phyloP scores from a whole-genome alignment of 306 rosid genomes.

The Senna tora region DNA sequence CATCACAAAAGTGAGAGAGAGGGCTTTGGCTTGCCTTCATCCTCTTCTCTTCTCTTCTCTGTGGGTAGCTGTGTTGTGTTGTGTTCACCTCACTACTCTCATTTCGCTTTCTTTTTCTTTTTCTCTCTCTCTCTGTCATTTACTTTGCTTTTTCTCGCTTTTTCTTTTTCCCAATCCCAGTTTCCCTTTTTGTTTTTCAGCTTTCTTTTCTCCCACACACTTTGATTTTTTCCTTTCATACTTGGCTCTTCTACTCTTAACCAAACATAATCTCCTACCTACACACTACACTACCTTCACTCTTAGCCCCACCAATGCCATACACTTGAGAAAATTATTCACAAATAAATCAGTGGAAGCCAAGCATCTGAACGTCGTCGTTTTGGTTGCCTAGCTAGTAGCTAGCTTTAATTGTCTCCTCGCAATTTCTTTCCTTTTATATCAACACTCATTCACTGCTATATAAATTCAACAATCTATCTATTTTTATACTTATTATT shows the following conservation, averaged over 20 bases:
- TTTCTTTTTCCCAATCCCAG: constrained; percentile 31
- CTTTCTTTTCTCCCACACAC: constrained; percentile 39
- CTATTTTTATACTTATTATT: too few species aligned
- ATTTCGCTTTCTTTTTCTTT: constrained; percentile 42
- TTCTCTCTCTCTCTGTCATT: constrained; percentile 17
- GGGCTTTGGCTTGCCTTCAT: neutral
- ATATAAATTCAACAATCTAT: too few species aligned
- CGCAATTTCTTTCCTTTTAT: too few species aligned
- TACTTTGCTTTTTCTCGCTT: too few species aligned
- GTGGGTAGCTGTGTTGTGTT: neutral
- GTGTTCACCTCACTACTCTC: constrained; percentile 19
- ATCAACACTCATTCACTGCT: too few species aligned
- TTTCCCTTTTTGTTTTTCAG: constrained; percentile 50
- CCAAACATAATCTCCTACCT: neutral
- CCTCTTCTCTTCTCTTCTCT: neutral
- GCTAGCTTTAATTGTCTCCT: too few species aligned
- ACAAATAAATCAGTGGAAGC: too few species aligned
- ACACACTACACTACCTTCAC: too few species aligned
- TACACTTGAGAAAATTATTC: too few species aligned
- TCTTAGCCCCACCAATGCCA: too few species aligned
- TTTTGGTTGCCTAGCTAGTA: too few species aligned
- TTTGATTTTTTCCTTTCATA: neutral
- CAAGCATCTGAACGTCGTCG: too few species aligned
- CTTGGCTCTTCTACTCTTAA: neutral
- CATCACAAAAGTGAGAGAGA: constrained; percentile 31